Conservation (phyloP, 176 grass and related monocot genomes). For the Cenchrus fungigraminus region DNA sequence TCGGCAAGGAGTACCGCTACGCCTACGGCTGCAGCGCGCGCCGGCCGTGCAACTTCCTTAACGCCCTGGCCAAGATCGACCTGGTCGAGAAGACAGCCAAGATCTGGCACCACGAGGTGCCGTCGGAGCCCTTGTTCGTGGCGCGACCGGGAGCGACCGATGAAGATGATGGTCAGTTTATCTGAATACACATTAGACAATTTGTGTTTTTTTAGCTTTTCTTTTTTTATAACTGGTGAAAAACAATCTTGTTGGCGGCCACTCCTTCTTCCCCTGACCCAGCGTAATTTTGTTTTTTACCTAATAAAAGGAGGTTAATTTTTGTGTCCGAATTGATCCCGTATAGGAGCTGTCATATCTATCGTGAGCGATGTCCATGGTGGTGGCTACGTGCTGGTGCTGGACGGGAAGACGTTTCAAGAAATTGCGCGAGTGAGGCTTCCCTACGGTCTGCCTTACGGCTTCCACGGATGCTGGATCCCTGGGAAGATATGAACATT, state of each 20-base stretch:
- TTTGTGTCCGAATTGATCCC: too few species aligned
- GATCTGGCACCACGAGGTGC: slow-evolving; percentile 79
- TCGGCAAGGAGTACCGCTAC: slow-evolving; percentile 84
- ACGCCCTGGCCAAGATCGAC: slow-evolving; percentile 87
- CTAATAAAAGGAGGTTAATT: too few species aligned
- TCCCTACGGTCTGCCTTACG: slow-evolving; percentile 86
- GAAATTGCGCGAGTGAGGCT: slow-evolving; percentile 76
- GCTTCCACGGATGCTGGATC: slow-evolving; percentile 63
- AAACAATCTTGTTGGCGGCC: too few species aligned
- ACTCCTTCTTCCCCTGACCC: too few species aligned
- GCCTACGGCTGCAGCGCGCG: slow-evolving; percentile 75
- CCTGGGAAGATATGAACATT: neutral
- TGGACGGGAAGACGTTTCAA: slow-evolving; percentile 69
- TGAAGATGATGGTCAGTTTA: slow-evolving; percentile 69
- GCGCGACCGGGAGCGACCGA: slow-evolving; percentile 61
- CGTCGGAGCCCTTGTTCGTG: slow-evolving; percentile 91
- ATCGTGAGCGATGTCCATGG: slow-evolving; percentile 71
- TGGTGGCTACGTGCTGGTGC: slow-evolving; percentile 65
- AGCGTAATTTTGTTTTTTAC: too few species aligned
- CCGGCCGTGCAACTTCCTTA: slow-evolving; percentile 93
- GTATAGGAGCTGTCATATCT: slow-evolving; percentile 66
- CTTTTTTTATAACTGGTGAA: too few species aligned
- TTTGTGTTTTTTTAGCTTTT: too few species aligned
- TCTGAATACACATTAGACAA: too few species aligned
- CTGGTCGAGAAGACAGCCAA: slow-evolving; percentile 64